Percentiles rank a stretch among this genome's conserved stretches.
Evolutionary conservation across 2,329 filamentous ascomycete species (phyloP).

Genomic region (Neofusicoccum umdonicola): DNA sequence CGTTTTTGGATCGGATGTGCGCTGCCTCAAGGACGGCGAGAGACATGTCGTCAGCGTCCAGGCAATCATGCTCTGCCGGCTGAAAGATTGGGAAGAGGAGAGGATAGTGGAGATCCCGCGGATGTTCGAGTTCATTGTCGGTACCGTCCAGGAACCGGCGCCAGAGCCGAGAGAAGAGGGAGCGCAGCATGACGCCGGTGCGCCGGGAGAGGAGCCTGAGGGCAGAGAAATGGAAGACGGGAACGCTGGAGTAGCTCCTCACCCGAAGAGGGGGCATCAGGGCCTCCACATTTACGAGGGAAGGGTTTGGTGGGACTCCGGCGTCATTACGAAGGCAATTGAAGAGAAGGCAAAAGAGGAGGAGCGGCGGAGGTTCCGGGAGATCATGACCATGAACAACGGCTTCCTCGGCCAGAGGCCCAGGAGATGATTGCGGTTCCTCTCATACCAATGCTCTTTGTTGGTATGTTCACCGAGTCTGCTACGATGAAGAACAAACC

Average conservation of each 20-base stretch:
- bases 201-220: background rate
- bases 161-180: background rate
- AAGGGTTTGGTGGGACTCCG: slow-evolving; percentile 13
- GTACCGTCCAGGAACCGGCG: background rate
- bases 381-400: slow-evolving; percentile 6
- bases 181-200: background rate
- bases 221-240: background rate
- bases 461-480: no score
- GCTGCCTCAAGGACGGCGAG: background rate
- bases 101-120: slow-evolving; percentile 9
- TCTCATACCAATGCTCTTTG: no score
- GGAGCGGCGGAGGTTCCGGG: slow-evolving; percentile 1
- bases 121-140: slow-evolving; percentile 11
- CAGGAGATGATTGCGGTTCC: background rate
- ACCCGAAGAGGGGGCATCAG: slow-evolving; percentile 4
- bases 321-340: background rate
- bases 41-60: slow-evolving; percentile 6
- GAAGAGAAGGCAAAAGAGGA: slow-evolving; percentile 14
- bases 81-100: slow-evolving; percentile 15
- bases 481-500: no score
- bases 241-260: no score
- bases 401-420: slow-evolving; percentile 16
- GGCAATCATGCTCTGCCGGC: slow-evolving; percentile 9
- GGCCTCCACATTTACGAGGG: slow-evolving; percentile 16
- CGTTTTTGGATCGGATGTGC: background rate